These are phyloP conservation scores for Pholiota microspora DNA, from an alignment of 768 basidiomycete genomes.

Conservation along the genomic window DNA sequence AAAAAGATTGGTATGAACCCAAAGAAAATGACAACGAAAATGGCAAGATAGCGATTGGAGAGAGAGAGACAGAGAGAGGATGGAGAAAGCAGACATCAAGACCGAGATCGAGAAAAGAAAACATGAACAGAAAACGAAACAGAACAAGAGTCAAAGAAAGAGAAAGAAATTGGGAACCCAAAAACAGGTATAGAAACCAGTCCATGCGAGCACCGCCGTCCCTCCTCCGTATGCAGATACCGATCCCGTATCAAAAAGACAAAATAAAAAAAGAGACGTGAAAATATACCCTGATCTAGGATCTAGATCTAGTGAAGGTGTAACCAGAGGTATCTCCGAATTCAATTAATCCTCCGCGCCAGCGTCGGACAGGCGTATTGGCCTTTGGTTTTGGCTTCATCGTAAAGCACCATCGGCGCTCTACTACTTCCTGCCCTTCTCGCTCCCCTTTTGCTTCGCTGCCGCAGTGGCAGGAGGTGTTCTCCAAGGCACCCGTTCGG, in stretches of 20 bases:
- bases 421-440: no score
- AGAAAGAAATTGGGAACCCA: background rate
- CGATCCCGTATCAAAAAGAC: background rate
- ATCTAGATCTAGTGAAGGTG: background rate
- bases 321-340: background rate
- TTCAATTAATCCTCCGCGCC: background rate
- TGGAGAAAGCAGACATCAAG: no score
- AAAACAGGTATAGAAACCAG: background rate
- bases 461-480: background rate
- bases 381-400: background rate
- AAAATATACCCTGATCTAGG: background rate
- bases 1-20: background rate
- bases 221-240: background rate
- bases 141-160: background rate
- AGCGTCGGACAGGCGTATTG: background rate
- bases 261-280: background rate
- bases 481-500: slow-evolving; percentile 7
- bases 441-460: background rate
- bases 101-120: background rate
- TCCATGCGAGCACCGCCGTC: background rate
- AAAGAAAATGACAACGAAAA: background rate
- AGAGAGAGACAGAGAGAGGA: background rate
- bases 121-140: background rate
- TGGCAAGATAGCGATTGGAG: background rate
- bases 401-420: no score